phyloP scores from a whole-genome alignment of 257 asterid species.

The Catharanthus roseus region DNA sequence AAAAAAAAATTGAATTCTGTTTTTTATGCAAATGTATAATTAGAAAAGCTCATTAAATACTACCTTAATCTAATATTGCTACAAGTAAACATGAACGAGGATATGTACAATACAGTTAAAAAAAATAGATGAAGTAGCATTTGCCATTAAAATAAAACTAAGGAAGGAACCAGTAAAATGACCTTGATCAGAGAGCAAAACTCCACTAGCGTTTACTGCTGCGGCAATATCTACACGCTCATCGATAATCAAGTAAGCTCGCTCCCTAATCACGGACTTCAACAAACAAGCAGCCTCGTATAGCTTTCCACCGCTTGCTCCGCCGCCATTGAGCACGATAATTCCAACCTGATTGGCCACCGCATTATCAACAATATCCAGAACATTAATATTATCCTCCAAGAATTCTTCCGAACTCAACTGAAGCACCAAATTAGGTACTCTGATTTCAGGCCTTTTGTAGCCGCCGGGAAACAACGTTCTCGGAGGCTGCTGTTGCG shows the following conservation, averaged over 20 bases:
- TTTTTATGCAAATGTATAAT: no score
- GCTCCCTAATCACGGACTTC: slow-evolving; percentile 65
- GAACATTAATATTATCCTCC: slow-evolving; percentile 33
- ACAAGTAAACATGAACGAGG: no score
- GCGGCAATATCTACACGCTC: slow-evolving; percentile 90
- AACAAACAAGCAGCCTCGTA: slow-evolving; percentile 84
- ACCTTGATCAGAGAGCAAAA: slow-evolving; percentile 95
- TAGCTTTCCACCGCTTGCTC: slow-evolving; percentile 57
- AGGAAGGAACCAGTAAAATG: background rate
- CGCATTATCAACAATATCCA: slow-evolving; percentile 57
- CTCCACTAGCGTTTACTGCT: slow-evolving; percentile 84
- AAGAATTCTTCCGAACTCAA: slow-evolving; percentile 52
- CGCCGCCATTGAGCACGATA: slow-evolving; percentile 66
- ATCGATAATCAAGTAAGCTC: slow-evolving; percentile 81
- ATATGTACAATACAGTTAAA: no score
- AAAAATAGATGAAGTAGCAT: no score
- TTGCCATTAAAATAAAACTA: no score
- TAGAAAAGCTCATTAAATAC: no score
- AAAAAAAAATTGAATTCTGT: no score
- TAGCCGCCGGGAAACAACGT: slow-evolving; percentile 84
- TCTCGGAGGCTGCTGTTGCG: slow-evolving; percentile 42
- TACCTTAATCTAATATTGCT: no score
- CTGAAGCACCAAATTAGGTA: slow-evolving; percentile 61
- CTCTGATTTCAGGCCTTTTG: slow-evolving; percentile 90
- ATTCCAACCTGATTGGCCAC: slow-evolving; percentile 65